Evolutionary conservation across 2,329 filamentous ascomycete genomes (phyloP), one percentile per base, ranked within the genome.

Genomic region (Fusarium tuaranense): DNA sequence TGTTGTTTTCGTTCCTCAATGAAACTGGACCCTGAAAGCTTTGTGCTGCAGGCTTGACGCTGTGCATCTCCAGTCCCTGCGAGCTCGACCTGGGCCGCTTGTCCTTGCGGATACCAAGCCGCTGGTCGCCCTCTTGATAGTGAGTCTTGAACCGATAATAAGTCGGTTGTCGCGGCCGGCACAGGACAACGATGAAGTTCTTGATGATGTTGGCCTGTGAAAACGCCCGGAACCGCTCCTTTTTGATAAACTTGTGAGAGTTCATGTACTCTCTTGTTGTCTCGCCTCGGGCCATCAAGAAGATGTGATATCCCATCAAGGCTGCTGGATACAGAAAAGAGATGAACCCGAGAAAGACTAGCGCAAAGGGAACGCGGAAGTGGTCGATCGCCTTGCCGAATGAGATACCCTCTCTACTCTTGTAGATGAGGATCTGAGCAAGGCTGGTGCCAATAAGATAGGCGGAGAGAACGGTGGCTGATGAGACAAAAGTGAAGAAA

Each of bases 261-360:
- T 97, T 98, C 74, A 99, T 91, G 82, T 98, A 98, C 83, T 99
- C 97, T 76, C 97, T 89, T 1, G 97, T 99, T 0, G 96, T 99
- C 86, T 99, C 96, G 59, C 96, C 97, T 36, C 96, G 89, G 8
- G 91, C 93, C 85, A 97, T 95, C 51, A 99, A 88, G 85, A 97
- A 98, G 57, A 98, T 81, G 83, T 99, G 97, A 82, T 99, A 99
- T 25, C 90, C 89, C 86, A 92, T 94, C 7, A 99, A 86, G 51
- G 95, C 94, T 46, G 92, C 90, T 1, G 96, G 96, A 82, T 99
- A 99, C 7, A 92, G 87, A 46, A 93, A 89, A 1, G 88, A 91
- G 46, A 99, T 74, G 55, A 95, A 84, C 10, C 92, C 93, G 80
- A 97, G 97, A 63, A 98, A 91, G 75, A 95, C 90, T 90, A 98